A percentile compares a stretch with the other conserved stretches of the same genome.
Evolutionary conservation across 2,329 filamentous ascomycete species (phyloP).

Genomic region (Orbilia javanica): DNA sequence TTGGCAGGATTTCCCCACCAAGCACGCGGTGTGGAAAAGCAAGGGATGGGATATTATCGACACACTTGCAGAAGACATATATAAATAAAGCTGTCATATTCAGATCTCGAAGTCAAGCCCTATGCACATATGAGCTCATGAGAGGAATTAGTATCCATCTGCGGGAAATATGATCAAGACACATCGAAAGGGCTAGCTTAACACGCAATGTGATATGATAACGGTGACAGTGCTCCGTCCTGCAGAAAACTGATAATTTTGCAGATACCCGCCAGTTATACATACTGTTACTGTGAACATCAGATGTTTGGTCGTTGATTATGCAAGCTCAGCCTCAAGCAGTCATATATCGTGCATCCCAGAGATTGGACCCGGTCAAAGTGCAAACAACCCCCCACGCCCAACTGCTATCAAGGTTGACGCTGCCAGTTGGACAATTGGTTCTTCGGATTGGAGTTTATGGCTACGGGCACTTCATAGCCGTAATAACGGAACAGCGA

Average conservation of each 20-base stretch:
- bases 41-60: no score
- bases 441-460: no score
- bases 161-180: neutral
- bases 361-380: neutral
- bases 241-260: slow-evolving; percentile 50
- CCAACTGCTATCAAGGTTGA: neutral
- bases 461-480: no score
- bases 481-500: no score
- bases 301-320: neutral
- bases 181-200: neutral
- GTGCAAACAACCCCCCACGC: neutral
- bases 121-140: no score
- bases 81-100: no score
- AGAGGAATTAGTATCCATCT: neutral
- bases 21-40: neutral
- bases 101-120: neutral
- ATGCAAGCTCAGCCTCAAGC: slow-evolving; percentile 32
- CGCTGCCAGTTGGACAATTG: no score
- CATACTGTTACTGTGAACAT: neutral
- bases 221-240: neutral
- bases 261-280: slow-evolving; percentile 40
- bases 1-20: neutral
- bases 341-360: neutral
- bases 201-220: slow-evolving; percentile 18
- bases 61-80: neutral